Evolutionary conservation across 148 eudicot genomes (phyloP).

Genomic region (Talinum fruticosum): DNA sequence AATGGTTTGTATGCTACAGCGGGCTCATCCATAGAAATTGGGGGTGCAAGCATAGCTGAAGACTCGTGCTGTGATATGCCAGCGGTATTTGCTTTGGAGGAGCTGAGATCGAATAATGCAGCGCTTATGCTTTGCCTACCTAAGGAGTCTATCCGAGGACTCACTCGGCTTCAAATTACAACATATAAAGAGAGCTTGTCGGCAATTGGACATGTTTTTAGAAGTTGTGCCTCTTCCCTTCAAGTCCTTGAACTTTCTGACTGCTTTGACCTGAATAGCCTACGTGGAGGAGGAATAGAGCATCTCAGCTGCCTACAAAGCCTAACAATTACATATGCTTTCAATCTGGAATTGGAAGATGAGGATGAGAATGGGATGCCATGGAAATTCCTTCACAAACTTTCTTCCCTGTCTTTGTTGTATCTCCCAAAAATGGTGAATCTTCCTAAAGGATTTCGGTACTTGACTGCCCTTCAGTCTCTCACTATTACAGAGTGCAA

Average conservation of each 20-base stretch:
- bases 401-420: neutral
- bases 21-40: neutral
- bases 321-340: neutral
- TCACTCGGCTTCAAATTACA: neutral
- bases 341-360: neutral
- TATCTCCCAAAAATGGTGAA: conserved; percentile 7
- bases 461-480: conserved; percentile 10
- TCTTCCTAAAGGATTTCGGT: conserved; percentile 16
- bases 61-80: neutral
- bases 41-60: neutral
- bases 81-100: neutral
- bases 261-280: neutral
- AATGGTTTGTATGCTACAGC: neutral
- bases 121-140: neutral
- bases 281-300: neutral
- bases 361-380: conserved; percentile 5
- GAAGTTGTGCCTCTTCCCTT: conserved; percentile 15
- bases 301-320: neutral
- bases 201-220: neutral
- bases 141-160: neutral
- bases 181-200: neutral
- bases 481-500: neutral
- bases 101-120: neutral
- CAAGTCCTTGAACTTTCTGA: neutral
- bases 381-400: conserved; percentile 1